Conservation (phyloP, 1,284 basidiomycete species). For the Sporisorium graminicola region DNA sequence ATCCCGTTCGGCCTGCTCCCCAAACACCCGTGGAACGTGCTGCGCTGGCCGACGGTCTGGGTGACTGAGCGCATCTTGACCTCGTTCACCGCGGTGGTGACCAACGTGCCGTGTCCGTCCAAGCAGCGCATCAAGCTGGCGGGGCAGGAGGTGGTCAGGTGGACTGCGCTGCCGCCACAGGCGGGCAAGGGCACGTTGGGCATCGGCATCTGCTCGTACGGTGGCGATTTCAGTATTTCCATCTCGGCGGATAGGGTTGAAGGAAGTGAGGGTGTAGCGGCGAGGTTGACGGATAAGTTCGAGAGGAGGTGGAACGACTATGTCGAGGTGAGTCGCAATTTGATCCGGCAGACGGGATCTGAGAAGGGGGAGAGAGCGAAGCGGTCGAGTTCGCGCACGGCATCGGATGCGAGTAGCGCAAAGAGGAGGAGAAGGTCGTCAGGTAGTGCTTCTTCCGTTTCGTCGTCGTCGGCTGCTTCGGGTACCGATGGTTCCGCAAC, state of each 20-base stretch:
- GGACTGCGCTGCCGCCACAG: constrained; percentile 63
- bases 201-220: constrained; percentile 67
- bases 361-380: constrained; percentile 11
- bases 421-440: constrained; percentile 10
- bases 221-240: constrained; percentile 54
- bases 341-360: constrained; percentile 31
- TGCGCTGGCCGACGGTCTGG: constrained; percentile 23
- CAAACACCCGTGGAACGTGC: constrained; percentile 17
- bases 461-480: constrained; percentile 12
- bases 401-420: constrained; percentile 1
- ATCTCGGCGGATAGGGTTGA: constrained; percentile 62
- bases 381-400: constrained; percentile 4
- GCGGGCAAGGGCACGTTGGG: constrained; percentile 62
- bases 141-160: constrained; percentile 47
- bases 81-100: constrained; percentile 59
- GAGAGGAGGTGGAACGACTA: constrained; percentile 51
- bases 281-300: constrained; percentile 49
- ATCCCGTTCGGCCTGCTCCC: constrained; percentile 42
- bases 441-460: constrained; percentile 5
- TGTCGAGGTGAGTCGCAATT: constrained; percentile 20
- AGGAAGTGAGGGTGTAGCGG: constrained; percentile 54
- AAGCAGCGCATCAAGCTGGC: constrained; percentile 54
- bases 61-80: constrained; percentile 38
- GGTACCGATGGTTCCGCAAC: not conserved
- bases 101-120: constrained; percentile 66